Evolutionary conservation across 2,329 filamentous ascomycete genomes (phyloP), one percentile per base, ranked within the genome.

Genomic region (Alternaria gaisen): DNA sequence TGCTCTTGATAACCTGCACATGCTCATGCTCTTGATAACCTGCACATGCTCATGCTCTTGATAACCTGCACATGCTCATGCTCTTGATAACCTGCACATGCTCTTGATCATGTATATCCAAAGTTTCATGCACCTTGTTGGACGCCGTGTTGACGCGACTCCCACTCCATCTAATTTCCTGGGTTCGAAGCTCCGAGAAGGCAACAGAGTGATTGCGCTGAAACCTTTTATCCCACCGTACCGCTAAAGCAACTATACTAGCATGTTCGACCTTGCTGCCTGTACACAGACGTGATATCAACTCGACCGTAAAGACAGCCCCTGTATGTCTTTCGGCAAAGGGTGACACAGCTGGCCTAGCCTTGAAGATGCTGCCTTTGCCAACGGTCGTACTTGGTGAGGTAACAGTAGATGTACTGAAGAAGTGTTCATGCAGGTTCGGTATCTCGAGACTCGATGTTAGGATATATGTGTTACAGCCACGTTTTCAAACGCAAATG

Each of bases 241-340:
- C 6, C 24, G 24, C 24, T 26, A 26, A 26, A 26, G 24, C 24
- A 26, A 26, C 24, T 7, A 26, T 26, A 26, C 24, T 26, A 26
- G 24, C 24, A 26, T 26, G 7, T 11, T 47, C 26, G 26, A 47
- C 3, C 28, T 47, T 32, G 26, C 44, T 30, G 44, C 44, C 44
- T 47, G 32, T 47, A 28, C 28, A 47, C 26, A 47, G 44, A 47
- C 44, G 44, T 28, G n/a, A 47, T 47, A 8, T 28, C 26, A 47
- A 32, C 26, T 47, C 20, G 12, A 20, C 44, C 26, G n/a, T 26
- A 28, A 47, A 28, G 18, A 47, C 26, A 20, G 26, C n/a, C 18
- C n/a, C 10, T 32, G 32, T 47, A 32, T 14, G 32, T 9, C 4
- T n/a, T 32, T 26, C 30, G 26, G 44, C n/a, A 30, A 47, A 7